These are phyloP conservation scores for Stachybotrys chartarum DNA, from an alignment of 2,329 filamentous ascomycete species.

Conservation along the genomic window DNA sequence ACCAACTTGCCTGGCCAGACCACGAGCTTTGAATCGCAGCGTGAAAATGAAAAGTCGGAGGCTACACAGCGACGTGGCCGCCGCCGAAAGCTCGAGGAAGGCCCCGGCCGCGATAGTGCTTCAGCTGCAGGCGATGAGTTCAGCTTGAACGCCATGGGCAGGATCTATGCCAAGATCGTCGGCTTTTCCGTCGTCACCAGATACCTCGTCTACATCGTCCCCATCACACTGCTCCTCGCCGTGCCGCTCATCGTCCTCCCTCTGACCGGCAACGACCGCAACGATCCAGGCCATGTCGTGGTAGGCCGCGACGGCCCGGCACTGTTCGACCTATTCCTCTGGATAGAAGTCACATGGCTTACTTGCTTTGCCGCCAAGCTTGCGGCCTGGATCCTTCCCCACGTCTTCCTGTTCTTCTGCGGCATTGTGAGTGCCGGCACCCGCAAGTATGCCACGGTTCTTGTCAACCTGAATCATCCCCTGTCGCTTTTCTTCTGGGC, in stretches of 20 bases:
- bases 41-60: constrained; percentile 38
- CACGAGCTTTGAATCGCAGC: constrained; percentile 21
- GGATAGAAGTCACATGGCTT: constrained; percentile 64
- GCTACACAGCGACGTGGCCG: constrained; percentile 33
- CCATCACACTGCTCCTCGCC: constrained; percentile 54
- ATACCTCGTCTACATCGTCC: constrained; percentile 62
- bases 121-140: constrained; percentile 45
- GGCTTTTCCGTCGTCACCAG: constrained; percentile 56
- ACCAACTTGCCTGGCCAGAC: constrained; percentile 26
- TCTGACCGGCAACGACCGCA: constrained; percentile 22
- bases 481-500: constrained; percentile 65
- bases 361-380: constrained; percentile 62
- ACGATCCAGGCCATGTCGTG: constrained; percentile 25
- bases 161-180: constrained; percentile 57
- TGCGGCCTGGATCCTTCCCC: constrained; percentile 52
- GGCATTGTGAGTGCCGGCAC: constrained; percentile 64
- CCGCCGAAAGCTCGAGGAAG: constrained; percentile 39
- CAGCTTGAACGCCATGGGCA: constrained; percentile 57
- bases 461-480: constrained; percentile 57
- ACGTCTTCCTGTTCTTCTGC: constrained; percentile 60
- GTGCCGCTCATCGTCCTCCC: constrained; percentile 53
- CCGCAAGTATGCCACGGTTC: constrained; percentile 61
- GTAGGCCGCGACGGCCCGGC: constrained; percentile 37
- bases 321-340: constrained; percentile 57
- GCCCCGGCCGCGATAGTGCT: constrained; percentile 33